Conservation (phyloP, 2,329 filamentous ascomycete species). For the Pseudogymnoascus sp. region DNA sequence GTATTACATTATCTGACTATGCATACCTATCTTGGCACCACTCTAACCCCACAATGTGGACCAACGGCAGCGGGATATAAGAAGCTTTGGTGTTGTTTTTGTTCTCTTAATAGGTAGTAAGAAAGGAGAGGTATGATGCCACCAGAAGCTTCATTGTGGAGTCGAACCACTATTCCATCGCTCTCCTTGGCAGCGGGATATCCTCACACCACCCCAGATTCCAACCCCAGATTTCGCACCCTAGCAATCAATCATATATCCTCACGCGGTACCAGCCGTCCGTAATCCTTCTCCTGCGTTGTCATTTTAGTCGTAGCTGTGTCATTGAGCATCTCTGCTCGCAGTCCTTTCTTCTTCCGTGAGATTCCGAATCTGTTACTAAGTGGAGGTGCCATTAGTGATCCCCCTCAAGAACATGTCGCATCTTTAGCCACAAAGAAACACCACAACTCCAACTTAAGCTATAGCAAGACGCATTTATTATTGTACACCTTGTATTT, state of each 20-base stretch:
- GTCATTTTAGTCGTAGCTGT: background rate
- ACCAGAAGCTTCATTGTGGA: too few species aligned
- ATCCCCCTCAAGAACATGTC: background rate
- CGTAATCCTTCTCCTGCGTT: background rate
- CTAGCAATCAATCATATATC: background rate
- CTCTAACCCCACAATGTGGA: background rate
- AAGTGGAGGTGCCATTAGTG: background rate
- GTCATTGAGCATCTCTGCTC: background rate
- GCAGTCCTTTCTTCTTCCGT: background rate
- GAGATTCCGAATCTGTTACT: background rate
- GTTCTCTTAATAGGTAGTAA: too few species aligned
- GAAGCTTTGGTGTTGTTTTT: too few species aligned
- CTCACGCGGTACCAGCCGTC: background rate
- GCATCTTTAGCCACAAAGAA: background rate
- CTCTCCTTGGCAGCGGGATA: background rate
- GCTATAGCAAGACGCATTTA: background rate
- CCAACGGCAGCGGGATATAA: background rate
- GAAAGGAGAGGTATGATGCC: too few species aligned
- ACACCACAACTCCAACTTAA: background rate
- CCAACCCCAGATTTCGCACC: background rate
- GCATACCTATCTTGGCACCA: background rate
- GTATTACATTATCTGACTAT: background rate
- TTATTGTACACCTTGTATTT: background rate
- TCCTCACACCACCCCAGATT: background rate
- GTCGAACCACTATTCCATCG: too few species aligned